phyloP scores from a whole-genome alignment of 768 basidiomycete genomes.

The Clitopilus hobsonii region DNA sequence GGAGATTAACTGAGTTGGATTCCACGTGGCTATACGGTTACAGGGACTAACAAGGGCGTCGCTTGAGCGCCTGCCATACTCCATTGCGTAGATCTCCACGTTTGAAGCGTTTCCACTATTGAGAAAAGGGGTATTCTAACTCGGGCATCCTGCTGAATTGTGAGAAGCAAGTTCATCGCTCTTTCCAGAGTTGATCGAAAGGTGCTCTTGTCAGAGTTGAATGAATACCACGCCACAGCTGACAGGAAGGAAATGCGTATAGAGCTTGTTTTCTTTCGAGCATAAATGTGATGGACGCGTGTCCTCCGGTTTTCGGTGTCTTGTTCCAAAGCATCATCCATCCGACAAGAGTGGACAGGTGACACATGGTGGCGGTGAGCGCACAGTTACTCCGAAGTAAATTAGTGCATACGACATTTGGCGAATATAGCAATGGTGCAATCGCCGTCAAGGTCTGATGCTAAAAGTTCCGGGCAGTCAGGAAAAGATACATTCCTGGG shows the following conservation, averaged over 20 bases:
- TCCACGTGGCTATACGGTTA: conserved; percentile 4
- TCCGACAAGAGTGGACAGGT: conserved; percentile 9
- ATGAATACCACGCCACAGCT: neutral
- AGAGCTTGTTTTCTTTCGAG: conserved; percentile 11
- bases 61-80: neutral
- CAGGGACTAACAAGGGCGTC: neutral
- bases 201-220: neutral
- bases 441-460: conserved; percentile 14
- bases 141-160: neutral
- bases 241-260: conserved; percentile 7
- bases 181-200: neutral
- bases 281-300: neutral
- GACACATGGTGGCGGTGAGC: conserved; percentile 29
- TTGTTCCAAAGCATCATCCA: conserved; percentile 5
- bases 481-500: neutral
- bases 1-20: conserved; percentile 18
- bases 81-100: conserved; percentile 5
- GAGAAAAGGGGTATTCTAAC: neutral
- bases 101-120: neutral
- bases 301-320: neutral
- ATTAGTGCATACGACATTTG: conserved; percentile 6
- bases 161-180: neutral
- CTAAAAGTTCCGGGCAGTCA: neutral
- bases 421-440: conserved; percentile 8
- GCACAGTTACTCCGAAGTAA: conserved; percentile 28